Percentiles rank a stretch among this genome's conserved stretches.
Conservation (phyloP, 1,139 yeast genomes). For the Saccharomyces hybrid region DNA sequence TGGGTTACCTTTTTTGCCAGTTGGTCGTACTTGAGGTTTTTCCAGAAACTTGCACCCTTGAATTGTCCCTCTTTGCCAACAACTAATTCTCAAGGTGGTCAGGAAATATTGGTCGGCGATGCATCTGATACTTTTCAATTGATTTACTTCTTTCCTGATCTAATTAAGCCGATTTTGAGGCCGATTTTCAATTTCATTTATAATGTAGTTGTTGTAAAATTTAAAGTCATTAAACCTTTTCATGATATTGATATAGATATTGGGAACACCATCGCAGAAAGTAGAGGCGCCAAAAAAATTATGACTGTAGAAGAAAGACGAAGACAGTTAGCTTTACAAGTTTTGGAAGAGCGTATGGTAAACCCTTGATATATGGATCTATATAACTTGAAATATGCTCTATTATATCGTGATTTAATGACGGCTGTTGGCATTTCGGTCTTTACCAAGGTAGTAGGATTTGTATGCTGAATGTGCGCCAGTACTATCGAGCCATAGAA, state of each 20-base stretch:
- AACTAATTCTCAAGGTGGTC: slow-evolving; percentile 14
- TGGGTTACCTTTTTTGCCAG: slow-evolving; percentile 60
- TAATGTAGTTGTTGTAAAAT: slow-evolving; percentile 42
- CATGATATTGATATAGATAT: slow-evolving; percentile 65
- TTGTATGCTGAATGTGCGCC: not conserved
- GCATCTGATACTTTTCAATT: slow-evolving; percentile 86
- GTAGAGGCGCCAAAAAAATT: slow-evolving; percentile 39
- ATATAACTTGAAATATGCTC: not conserved
- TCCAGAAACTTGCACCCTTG: slow-evolving; percentile 35
- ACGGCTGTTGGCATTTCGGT: not conserved
- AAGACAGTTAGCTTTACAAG: slow-evolving; percentile 77
- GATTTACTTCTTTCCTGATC: slow-evolving; percentile 71
- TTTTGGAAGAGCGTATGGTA: slow-evolving; percentile 62
- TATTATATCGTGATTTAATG: not conserved
- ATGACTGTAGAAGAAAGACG: slow-evolving; percentile 59
- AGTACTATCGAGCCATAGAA: not conserved
- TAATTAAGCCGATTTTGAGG: slow-evolving; percentile 46
- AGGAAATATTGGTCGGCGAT: slow-evolving; percentile 47
- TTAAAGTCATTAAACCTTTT: slow-evolving; percentile 58
- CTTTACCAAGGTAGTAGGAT: not conserved
- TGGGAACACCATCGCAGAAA: slow-evolving; percentile 57
- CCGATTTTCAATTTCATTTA: slow-evolving; percentile 50
- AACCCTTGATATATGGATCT: slow-evolving; percentile 1
- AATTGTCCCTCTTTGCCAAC: slow-evolving; percentile 24
- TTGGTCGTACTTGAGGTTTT: slow-evolving; percentile 73